Conservation (phyloP, 768 basidiomycete species). For the Leccinellum albellum region DNA sequence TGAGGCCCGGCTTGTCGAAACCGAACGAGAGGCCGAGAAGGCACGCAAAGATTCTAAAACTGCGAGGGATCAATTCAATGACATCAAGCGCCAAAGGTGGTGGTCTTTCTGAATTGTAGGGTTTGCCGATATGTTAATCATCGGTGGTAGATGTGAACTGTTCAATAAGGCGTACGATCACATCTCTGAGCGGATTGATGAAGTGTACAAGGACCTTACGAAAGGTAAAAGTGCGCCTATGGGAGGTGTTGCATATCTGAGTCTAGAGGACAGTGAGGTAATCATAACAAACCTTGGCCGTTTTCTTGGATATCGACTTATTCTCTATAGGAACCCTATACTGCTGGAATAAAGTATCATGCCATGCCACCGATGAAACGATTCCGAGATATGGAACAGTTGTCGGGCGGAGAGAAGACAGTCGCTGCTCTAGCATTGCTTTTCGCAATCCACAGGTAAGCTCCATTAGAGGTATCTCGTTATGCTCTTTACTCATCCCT, state of each 20-base stretch:
- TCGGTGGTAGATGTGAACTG: conserved; percentile 53
- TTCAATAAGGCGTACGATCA: conserved; percentile 97
- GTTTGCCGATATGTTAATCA: neutral
- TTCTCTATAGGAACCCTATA: conserved; percentile 67
- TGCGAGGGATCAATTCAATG: conserved; percentile 90
- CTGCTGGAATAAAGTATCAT: conserved; percentile 93
- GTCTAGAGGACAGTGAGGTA: conserved; percentile 93
- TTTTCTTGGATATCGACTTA: neutral
- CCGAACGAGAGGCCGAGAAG: conserved; percentile 89
- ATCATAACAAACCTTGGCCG: conserved; percentile 28
- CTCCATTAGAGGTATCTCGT: neutral
- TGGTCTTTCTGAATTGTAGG: conserved; percentile 10
- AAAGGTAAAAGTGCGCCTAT: conserved; percentile 91
- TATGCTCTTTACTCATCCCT: neutral
- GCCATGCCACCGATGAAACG: conserved; percentile 99
- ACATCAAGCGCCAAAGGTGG: conserved; percentile 78
- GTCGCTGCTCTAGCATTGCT: conserved; percentile 95
- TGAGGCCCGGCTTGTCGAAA: conserved; percentile 78
- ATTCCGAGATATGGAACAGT: conserved; percentile 98
- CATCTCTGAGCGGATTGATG: conserved; percentile 91
- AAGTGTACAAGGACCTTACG: conserved; percentile 96
- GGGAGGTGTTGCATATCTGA: conserved; percentile 96
- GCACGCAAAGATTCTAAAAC: conserved; percentile 84
- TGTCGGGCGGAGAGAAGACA: conserved; percentile 98
- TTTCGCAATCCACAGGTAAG: conserved; percentile 92